Evolutionary conservation across 371 early-diverging fungal species (phyloP).

Genomic region (Saksenaea oblongispora): DNA sequence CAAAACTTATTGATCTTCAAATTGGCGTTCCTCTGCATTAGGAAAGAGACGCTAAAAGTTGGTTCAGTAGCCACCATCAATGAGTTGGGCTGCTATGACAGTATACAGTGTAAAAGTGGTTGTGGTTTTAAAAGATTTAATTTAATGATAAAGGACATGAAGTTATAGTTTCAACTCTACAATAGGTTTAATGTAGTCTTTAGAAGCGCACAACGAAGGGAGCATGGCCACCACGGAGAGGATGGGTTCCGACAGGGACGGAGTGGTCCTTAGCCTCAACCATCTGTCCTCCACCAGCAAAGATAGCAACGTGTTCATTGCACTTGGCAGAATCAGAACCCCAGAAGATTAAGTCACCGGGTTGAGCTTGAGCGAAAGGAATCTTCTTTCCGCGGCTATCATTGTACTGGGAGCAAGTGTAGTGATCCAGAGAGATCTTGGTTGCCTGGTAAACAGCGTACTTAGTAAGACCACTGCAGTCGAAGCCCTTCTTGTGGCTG

Average conservation of each 20-base stretch:
- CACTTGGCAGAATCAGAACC: slow-evolving; percentile 8
- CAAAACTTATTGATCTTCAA: too few species aligned
- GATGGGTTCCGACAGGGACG: slow-evolving; percentile 16
- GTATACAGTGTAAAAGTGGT: too few species aligned
- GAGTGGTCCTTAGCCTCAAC: slow-evolving; percentile 26
- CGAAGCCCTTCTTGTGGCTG: slow-evolving; percentile 13
- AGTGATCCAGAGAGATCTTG: slow-evolving; percentile 16
- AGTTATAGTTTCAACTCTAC: background rate
- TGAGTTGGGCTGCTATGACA: too few species aligned
- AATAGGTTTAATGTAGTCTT: background rate
- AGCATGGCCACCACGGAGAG: slow-evolving; percentile 6
- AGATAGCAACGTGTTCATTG: slow-evolving; percentile 26
- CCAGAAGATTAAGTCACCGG: slow-evolving; percentile 28
- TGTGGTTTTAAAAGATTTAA: too few species aligned
- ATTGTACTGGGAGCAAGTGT: slow-evolving; percentile 18
- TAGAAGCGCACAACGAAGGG: background rate
- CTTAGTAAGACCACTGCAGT: slow-evolving; percentile 29
- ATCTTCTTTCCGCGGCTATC: slow-evolving; percentile 15
- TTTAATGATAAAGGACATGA: background rate
- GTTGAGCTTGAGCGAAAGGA: slow-evolving; percentile 9
- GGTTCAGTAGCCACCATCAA: too few species aligned
- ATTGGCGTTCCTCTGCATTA: too few species aligned
- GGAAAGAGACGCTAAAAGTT: too few species aligned
- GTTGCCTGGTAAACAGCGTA: slow-evolving; percentile 18
- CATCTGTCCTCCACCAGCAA: slow-evolving; percentile 14